A percentile compares a stretch with the other conserved stretches of the same genome.
Conservation (phyloP, 352 stramenopile genomes). For the Globisporangium canariense region DNA sequence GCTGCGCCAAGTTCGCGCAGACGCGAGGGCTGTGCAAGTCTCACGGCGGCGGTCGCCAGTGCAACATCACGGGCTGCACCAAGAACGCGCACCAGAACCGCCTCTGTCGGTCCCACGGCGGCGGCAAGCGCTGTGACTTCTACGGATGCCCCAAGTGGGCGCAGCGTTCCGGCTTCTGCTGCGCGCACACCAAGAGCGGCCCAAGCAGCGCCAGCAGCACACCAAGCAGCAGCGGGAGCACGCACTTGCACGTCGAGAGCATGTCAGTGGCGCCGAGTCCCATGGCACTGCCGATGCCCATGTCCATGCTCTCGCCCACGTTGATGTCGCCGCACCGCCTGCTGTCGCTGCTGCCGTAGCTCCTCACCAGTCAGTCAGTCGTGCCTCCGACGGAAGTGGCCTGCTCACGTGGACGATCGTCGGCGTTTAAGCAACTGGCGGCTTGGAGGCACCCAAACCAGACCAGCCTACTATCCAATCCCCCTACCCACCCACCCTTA, state of each 20-base stretch:
- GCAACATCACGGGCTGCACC: constrained; percentile 66
- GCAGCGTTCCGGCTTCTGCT: constrained; percentile 83
- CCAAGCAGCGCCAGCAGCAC: constrained; percentile 14
- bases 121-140: constrained; percentile 78
- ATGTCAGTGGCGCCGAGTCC: constrained; percentile 11
- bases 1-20: constrained; percentile 84
- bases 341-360: constrained; percentile 53
- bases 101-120: constrained; percentile 78
- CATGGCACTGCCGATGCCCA: constrained; percentile 26
- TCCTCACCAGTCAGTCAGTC: background rate
- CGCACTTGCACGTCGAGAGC: background rate
- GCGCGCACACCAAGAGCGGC: constrained; percentile 73
- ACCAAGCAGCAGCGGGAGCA: background rate
- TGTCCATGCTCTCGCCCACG: constrained; percentile 56
- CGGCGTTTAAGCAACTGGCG: background rate
- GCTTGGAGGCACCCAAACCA: background rate
- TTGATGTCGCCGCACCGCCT: constrained; percentile 64
- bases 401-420: background rate
- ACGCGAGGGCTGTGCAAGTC: constrained; percentile 82
- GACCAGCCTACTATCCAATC: background rate
- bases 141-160: constrained; percentile 81
- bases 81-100: constrained; percentile 87
- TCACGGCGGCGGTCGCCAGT: constrained; percentile 76
- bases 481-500: background rate
- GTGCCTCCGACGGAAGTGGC: constrained; percentile 10